Evolutionary conservation across 1,139 yeast genomes (phyloP).

Genomic region (Suhomyces choctaworum): DNA sequence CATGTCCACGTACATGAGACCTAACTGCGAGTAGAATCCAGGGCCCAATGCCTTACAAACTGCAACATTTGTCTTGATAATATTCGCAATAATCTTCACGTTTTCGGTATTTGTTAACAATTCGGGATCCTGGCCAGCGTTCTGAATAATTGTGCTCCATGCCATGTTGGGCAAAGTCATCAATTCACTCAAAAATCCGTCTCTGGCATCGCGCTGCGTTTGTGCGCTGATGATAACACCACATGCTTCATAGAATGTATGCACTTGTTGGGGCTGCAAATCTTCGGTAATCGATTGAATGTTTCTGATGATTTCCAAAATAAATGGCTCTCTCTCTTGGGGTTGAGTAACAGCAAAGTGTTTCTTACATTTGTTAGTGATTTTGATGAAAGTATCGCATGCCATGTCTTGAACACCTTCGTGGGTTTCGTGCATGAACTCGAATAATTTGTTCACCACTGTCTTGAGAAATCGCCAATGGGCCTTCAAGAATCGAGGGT

Average conservation of each 20-base stretch:
- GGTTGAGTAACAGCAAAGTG: conserved; percentile 90
- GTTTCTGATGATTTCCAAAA: conserved; percentile 81
- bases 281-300: conserved; percentile 88
- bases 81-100: conserved; percentile 89
- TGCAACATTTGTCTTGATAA: conserved; percentile 90
- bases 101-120: conserved; percentile 80
- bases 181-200: conserved; percentile 69
- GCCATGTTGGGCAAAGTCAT: conserved; percentile 94
- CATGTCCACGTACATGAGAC: conserved; percentile 85
- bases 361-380: conserved; percentile 90
- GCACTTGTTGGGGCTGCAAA: conserved; percentile 95
- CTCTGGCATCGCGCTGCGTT: conserved; percentile 59
- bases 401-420: conserved; percentile 99
- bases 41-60: conserved; percentile 94
- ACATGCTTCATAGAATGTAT: conserved; percentile 96
- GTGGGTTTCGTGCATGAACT: conserved; percentile 98
- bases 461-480: conserved; percentile 98
- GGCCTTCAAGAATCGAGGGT: conserved; percentile 94
- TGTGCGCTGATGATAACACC: conserved; percentile 93
- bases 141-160: conserved; percentile 86
- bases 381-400: conserved; percentile 96
- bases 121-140: conserved; percentile 88
- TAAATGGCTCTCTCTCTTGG: conserved; percentile 89
- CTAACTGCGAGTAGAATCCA: conserved; percentile 85
- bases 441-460: conserved; percentile 91